phyloP scores from a whole-genome alignment of 768 basidiomycete genomes.

The Daedaleopsis nitida region DNA sequence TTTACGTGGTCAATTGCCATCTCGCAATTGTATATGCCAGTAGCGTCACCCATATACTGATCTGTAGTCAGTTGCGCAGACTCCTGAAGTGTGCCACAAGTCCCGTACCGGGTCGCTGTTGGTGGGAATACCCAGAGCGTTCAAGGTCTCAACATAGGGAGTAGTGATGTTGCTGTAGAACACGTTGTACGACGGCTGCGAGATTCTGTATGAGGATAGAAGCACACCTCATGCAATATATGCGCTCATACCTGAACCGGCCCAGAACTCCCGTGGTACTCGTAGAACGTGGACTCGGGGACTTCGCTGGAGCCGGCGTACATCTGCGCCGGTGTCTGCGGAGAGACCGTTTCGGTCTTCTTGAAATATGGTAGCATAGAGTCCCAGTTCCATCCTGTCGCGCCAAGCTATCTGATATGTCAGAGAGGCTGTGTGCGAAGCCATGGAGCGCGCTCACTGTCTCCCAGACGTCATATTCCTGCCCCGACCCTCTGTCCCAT shows the following conservation, averaged over 20 bases:
- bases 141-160: conserved; percentile 32
- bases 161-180: conserved; percentile 5
- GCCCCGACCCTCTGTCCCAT: conserved; percentile 49
- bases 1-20: background rate
- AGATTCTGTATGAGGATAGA: too few relatives aligned
- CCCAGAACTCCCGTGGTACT: conserved; percentile 50
- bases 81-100: background rate
- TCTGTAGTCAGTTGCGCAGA: background rate
- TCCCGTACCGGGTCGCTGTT: conserved; percentile 40
- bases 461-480: conserved; percentile 47
- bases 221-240: background rate
- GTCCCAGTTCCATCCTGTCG: conserved; percentile 44
- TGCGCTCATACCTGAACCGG: conserved; percentile 37
- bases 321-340: conserved; percentile 34
- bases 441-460: conserved; percentile 7
- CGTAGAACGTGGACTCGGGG: conserved; percentile 44
- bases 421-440: background rate
- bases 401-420: conserved; percentile 15
- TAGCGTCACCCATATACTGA: conserved; percentile 2
- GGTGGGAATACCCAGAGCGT: conserved; percentile 40
- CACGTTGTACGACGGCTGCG: conserved; percentile 1
- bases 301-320: conserved; percentile 32
- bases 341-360: conserved; percentile 52
- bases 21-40: conserved; percentile 6
- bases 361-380: conserved; percentile 45